phyloP scores from a whole-genome alignment of 306 rosid genomes.

The Boehmeria nivea region DNA sequence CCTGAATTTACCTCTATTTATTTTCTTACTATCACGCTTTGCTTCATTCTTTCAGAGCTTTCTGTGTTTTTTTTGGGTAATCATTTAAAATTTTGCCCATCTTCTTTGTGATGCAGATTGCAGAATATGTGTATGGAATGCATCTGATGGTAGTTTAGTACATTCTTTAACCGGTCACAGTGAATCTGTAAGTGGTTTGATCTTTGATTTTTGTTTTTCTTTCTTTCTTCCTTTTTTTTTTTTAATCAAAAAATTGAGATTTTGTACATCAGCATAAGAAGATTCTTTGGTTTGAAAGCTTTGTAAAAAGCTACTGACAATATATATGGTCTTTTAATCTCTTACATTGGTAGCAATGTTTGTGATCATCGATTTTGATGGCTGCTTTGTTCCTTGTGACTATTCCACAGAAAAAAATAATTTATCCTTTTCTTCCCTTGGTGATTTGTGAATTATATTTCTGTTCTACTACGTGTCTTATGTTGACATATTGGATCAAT shows the following conservation, averaged over 20 bases:
- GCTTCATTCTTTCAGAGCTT: background rate
- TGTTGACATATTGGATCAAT: background rate
- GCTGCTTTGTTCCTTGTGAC: no score
- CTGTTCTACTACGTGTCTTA: background rate
- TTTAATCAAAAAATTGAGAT: background rate
- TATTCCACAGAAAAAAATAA: no score
- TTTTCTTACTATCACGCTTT: background rate
- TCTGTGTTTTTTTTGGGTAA: background rate
- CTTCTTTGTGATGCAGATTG: slow-evolving; percentile 55
- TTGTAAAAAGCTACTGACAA: no score
- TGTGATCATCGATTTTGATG: no score
- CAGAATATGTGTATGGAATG: slow-evolving; percentile 99
- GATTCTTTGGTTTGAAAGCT: no score
- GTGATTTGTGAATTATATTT: background rate
- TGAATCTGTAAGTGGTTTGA: slow-evolving; percentile 66
- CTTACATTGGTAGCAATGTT: no score
- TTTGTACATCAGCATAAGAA: no score
- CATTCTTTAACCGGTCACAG: slow-evolving; percentile 97
- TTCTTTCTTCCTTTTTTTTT: no score
- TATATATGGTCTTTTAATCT: no score
- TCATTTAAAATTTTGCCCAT: background rate
- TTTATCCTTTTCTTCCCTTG: no score
- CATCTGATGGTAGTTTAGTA: slow-evolving; percentile 95
- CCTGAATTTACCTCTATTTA: background rate
- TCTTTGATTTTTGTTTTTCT: slow-evolving; percentile 14